Evolutionary conservation across 352 stramenopile genomes (phyloP).

Genomic region (Phytopythium sindhum): DNA sequence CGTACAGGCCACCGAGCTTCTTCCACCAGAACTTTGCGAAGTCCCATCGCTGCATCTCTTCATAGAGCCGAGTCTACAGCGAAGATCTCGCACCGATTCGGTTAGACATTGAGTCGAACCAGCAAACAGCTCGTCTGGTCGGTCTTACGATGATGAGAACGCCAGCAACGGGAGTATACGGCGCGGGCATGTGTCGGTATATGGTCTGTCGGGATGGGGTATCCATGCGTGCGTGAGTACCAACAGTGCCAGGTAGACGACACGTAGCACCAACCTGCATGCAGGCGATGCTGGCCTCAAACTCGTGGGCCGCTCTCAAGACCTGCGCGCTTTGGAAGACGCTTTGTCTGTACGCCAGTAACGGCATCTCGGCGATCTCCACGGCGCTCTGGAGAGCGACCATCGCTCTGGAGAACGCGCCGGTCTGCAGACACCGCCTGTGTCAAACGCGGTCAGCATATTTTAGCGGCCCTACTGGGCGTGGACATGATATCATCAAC

Average conservation of each 20-base stretch:
- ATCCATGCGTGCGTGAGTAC: background rate
- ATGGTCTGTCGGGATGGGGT: slow-evolving; percentile 23
- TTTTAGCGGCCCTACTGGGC: background rate
- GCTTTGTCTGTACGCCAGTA: slow-evolving; percentile 21
- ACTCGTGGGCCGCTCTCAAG: slow-evolving; percentile 22
- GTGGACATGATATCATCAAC: slow-evolving; percentile 4
- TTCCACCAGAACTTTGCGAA: slow-evolving; percentile 37
- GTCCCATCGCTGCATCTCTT: slow-evolving; percentile 13
- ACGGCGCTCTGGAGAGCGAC: slow-evolving; percentile 40
- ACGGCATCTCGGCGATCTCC: slow-evolving; percentile 27
- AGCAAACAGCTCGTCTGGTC: background rate
- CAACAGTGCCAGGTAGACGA: background rate
- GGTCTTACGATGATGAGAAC: slow-evolving; percentile 43
- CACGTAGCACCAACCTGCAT: slow-evolving; percentile 32
- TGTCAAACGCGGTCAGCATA: background rate
- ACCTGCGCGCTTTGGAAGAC: slow-evolving; percentile 44
- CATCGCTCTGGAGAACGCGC: slow-evolving; percentile 40
- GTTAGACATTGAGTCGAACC: background rate
- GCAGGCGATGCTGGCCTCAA: slow-evolving; percentile 27
- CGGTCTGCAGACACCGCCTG: slow-evolving; percentile 40
- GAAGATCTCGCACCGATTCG: background rate
- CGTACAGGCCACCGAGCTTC: slow-evolving; percentile 12
- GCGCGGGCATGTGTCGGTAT: slow-evolving; percentile 40
- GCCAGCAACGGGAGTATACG: slow-evolving; percentile 36
- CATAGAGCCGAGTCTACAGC: slow-evolving; percentile 32